Conservation (phyloP, 306 rosid species). For the Trichosanthes cucumerina region DNA sequence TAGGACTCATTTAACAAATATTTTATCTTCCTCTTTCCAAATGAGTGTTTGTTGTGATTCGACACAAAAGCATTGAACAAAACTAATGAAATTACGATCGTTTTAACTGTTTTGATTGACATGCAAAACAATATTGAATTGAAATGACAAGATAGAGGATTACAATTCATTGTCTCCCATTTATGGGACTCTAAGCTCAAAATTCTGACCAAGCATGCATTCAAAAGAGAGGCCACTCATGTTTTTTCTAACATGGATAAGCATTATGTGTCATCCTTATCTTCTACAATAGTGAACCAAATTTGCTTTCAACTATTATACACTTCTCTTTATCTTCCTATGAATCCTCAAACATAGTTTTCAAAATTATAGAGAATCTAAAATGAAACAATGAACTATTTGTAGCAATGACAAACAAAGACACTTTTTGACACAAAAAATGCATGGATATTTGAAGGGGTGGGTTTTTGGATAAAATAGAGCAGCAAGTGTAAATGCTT, state of each 20-base stretch:
- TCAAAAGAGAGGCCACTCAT: not conserved
- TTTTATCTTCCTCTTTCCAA: not conserved
- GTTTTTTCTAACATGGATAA: not conserved
- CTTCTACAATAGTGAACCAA: not conserved
- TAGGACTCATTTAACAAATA: not conserved
- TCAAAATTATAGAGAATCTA: not conserved
- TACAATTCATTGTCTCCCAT: not conserved
- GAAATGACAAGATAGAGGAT: not conserved
- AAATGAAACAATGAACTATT: not conserved
- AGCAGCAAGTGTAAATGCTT: not conserved
- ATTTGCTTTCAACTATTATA: not conserved
- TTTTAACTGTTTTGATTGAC: not conserved
- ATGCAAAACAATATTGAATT: not conserved
- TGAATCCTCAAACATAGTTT: not conserved
- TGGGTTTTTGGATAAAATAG: not conserved
- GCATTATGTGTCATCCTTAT: conserved; percentile 5
- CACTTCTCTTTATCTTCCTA: not conserved
- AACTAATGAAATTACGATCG: not conserved
- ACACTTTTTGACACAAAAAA: not conserved
- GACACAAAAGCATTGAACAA: not conserved
- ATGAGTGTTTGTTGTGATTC: not conserved
- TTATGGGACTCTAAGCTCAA: not conserved
- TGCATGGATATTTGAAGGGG: not conserved
- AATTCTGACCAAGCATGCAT: not conserved
- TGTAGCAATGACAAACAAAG: not conserved